Conservation (phyloP, 352 stramenopile genomes). For the Pythium vanterpoolii region DNA sequence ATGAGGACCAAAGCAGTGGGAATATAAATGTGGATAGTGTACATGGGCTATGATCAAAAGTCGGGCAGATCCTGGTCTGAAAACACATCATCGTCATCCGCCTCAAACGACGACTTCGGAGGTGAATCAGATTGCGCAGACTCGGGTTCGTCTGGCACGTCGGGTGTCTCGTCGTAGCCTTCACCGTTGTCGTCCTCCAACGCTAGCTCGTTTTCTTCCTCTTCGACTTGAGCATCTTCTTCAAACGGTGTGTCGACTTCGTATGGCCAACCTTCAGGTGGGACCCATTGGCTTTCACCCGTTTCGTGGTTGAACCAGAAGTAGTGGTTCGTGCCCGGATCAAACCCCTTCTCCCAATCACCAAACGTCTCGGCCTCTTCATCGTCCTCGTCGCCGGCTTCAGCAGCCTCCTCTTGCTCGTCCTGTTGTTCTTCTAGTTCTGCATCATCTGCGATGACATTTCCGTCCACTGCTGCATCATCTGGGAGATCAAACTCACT, state of each 20-base stretch:
- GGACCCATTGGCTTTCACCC: slow-evolving; percentile 75
- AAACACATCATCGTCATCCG: slow-evolving; percentile 53
- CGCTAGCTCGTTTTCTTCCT: slow-evolving; percentile 15
- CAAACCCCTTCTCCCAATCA: slow-evolving; percentile 86
- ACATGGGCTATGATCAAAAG: slow-evolving; percentile 7
- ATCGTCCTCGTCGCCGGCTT: slow-evolving; percentile 50
- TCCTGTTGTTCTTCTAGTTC: slow-evolving; percentile 7
- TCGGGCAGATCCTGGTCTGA: slow-evolving; percentile 47
- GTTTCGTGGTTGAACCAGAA: slow-evolving; percentile 89
- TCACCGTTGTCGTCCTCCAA: slow-evolving; percentile 2
- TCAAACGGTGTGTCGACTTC: slow-evolving; percentile 66
- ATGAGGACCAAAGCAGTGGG: not conserved
- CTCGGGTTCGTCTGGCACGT: slow-evolving; percentile 5
- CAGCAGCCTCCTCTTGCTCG: slow-evolving; percentile 16
- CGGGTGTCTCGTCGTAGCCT: slow-evolving; percentile 16
- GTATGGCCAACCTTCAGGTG: slow-evolving; percentile 73
- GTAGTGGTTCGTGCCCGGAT: slow-evolving; percentile 77
- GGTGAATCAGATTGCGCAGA: slow-evolving; percentile 15
- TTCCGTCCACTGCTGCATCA: not conserved
- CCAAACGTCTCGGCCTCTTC: slow-evolving; percentile 75
- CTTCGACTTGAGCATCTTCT: slow-evolving; percentile 26
- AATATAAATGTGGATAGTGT: slow-evolving; percentile 1
- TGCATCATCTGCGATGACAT: not conserved
- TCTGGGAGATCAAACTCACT: not conserved
- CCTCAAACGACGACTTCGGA: slow-evolving; percentile 28